A percentile compares a stretch with the other conserved stretches of the same genome.
Evolutionary conservation across 106 monocot species (phyloP).

Genomic region (Agapanthus africanus): DNA sequence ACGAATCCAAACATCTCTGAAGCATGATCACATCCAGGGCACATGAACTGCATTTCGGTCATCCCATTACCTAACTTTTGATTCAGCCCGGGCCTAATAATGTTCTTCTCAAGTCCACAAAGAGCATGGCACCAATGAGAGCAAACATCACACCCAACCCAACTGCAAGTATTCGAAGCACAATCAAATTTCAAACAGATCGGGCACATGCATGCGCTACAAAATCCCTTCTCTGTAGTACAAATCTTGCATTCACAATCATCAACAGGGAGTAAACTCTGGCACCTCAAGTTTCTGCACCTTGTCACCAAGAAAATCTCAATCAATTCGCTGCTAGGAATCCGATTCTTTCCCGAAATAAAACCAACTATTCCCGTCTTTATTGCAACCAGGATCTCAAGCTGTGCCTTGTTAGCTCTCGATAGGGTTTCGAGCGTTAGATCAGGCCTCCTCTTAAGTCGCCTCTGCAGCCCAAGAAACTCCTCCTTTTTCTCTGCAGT

Average conservation of each 20-base stretch:
- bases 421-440: constrained; percentile 53
- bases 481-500: constrained; percentile 36
- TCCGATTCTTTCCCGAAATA: constrained; percentile 33
- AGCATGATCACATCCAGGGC: constrained; percentile 77
- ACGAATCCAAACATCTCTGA: constrained; percentile 98
- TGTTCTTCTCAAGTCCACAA: constrained; percentile 63
- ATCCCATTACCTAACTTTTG: constrained; percentile 50
- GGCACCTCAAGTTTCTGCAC: constrained; percentile 71
- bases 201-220: constrained; percentile 88
- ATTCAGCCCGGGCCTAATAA: constrained; percentile 74
- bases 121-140: constrained; percentile 95
- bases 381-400: constrained; percentile 76
- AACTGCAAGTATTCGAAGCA: constrained; percentile 84
- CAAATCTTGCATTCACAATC: constrained; percentile 95
- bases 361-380: constrained; percentile 53
- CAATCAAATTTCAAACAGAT: constrained; percentile 84
- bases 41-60: constrained; percentile 91
- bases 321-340: constrained; percentile 47
- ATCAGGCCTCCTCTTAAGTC: constrained; percentile 64
- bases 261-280: constrained; percentile 60
- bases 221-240: constrained; percentile 70
- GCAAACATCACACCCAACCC: constrained; percentile 97
- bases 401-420: constrained; percentile 52
- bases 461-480: constrained; percentile 50
- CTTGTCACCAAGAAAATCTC: constrained; percentile 65